A percentile compares a stretch with the other conserved stretches of the same genome.
These are phyloP conservation scores for Pyropia yezoensis DNA, from an alignment of 23 red algal genomes.

Conservation along the genomic window DNA sequence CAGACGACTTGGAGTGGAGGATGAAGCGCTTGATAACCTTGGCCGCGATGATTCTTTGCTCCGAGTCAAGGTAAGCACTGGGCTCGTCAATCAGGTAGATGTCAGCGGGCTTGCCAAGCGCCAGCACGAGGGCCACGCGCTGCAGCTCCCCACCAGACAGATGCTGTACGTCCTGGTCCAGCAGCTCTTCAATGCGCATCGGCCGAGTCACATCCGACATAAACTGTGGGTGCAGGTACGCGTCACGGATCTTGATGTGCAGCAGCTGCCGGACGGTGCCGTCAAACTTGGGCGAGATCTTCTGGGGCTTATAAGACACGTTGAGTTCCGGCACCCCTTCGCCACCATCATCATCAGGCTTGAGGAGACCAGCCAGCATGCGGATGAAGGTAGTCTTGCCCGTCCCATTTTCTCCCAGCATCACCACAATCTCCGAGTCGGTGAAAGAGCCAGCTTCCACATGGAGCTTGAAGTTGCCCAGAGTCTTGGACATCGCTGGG, in stretches of 20 bases:
- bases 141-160: constrained; percentile 97
- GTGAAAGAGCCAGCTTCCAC: constrained; percentile 88
- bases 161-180: constrained; percentile 91
- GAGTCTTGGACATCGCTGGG: constrained; percentile 67
- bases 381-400: constrained; percentile 99
- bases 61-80: constrained; percentile 92
- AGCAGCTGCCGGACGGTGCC: constrained; percentile 92
- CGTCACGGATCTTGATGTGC: constrained; percentile 71
- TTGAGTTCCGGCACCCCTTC: constrained; percentile 83
- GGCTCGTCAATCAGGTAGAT: constrained; percentile 98
- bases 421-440: constrained; percentile 95
- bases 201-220: constrained; percentile 93
- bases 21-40: constrained; percentile 98
- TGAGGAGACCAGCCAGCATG: constrained; percentile 87
- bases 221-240: constrained; percentile 92
- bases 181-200: constrained; percentile 74
- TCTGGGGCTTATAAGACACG: constrained; percentile 99
- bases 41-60: constrained; percentile 93
- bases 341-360: constrained; percentile 51
- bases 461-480: constrained; percentile 79
- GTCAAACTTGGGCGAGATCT: constrained; percentile 95
- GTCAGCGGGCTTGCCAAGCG: constrained; percentile 91
- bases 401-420: constrained; percentile 96
- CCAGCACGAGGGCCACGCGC: constrained; percentile 91
- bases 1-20: constrained; percentile 92